A percentile compares a stretch with the other conserved stretches of the same genome.
These are phyloP conservation scores for Tetrapisispora fleetii DNA, from an alignment of 805 yeast genomes.

Conservation along the genomic window DNA sequence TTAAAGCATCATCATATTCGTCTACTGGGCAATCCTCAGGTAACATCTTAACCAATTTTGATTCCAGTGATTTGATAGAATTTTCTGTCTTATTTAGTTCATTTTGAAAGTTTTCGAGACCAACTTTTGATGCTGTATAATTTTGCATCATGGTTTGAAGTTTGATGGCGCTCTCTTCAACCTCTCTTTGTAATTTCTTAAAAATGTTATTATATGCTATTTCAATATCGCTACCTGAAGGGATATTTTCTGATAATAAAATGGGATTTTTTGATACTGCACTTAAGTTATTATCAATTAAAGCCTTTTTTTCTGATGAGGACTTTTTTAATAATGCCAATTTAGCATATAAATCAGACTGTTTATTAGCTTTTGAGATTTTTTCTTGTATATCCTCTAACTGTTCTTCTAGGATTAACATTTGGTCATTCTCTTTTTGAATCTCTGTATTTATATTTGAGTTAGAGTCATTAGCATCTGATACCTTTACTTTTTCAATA, in stretches of 20 bases:
- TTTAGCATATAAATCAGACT: slow-evolving; percentile 50
- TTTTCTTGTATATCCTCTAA: slow-evolving; percentile 46
- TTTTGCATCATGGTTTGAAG: slow-evolving; percentile 8
- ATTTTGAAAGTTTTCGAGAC: slow-evolving; percentile 5
- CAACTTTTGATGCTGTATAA: slow-evolving; percentile 11
- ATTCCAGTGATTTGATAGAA: slow-evolving; percentile 8
- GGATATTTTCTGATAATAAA: slow-evolving; percentile 8
- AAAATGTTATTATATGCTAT: slow-evolving; percentile 13
- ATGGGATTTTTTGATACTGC: slow-evolving; percentile 4
- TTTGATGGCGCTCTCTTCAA: slow-evolving; percentile 10
- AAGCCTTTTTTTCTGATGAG: slow-evolving; percentile 9
- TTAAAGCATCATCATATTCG: slow-evolving; percentile 40
- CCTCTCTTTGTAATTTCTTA: slow-evolving; percentile 14
- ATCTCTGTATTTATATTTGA: slow-evolving; percentile 29
- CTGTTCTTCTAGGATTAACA: slow-evolving; percentile 33
- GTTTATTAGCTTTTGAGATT: slow-evolving; percentile 43
- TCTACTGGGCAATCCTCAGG: slow-evolving; percentile 36
- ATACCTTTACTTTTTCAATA: slow-evolving; percentile 26
- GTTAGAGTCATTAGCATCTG: slow-evolving; percentile 25
- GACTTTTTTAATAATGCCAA: slow-evolving; percentile 30
- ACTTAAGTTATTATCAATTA: not conserved
- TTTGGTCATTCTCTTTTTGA: slow-evolving; percentile 29
- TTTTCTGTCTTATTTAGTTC: slow-evolving; percentile 8
- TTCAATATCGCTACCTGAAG: slow-evolving; percentile 11
- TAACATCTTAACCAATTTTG: slow-evolving; percentile 22